phyloP scores from a whole-genome alignment of 192 early-diverging fungal genomes.

The Entomortierella beljakovae region DNA sequence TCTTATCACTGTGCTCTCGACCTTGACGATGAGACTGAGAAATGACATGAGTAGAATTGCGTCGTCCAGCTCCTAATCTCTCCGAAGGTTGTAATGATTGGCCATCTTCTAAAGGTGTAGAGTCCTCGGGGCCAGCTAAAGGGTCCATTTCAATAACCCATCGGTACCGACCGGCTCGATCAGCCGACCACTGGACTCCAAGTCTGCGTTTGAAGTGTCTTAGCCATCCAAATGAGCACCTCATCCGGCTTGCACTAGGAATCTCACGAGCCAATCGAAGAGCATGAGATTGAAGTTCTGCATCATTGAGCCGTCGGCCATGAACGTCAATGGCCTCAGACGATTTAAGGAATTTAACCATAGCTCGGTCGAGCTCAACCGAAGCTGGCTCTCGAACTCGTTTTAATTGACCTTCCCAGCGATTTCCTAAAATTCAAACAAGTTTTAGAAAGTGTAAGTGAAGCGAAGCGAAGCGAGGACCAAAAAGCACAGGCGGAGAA shows the following conservation, averaged over 20 bases:
- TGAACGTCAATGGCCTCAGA: conserved; percentile 40
- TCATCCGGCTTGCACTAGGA: conserved; percentile 38
- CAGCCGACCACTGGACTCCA: conserved; percentile 42
- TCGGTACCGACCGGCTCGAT: conserved; percentile 27
- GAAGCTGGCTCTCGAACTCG: conserved; percentile 55
- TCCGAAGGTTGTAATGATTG: too few species aligned
- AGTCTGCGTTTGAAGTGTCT: conserved; percentile 51
- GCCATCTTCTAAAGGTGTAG: too few species aligned
- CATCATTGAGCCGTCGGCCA: conserved; percentile 50
- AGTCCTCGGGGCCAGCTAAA: neutral
- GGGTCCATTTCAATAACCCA: conserved; percentile 49
- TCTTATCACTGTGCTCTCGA: conserved; percentile 14
- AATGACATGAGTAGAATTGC: neutral
- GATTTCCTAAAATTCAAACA: conserved; percentile 19
- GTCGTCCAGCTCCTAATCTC: neutral
- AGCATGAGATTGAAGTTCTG: conserved; percentile 46
- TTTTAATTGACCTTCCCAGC: conserved; percentile 53
- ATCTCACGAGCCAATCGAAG: conserved; percentile 34
- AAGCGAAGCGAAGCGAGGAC: conserved; percentile 29
- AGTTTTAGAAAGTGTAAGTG: neutral
- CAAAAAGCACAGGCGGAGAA: neutral
- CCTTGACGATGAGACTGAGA: conserved; percentile 8
- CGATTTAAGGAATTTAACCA: conserved; percentile 49
- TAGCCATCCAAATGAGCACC: conserved; percentile 52
- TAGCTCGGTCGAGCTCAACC: conserved; percentile 50